Base-by-base conservation (phyloP, 345 rosid genomes). In the Aethionema arabicum region DNA sequence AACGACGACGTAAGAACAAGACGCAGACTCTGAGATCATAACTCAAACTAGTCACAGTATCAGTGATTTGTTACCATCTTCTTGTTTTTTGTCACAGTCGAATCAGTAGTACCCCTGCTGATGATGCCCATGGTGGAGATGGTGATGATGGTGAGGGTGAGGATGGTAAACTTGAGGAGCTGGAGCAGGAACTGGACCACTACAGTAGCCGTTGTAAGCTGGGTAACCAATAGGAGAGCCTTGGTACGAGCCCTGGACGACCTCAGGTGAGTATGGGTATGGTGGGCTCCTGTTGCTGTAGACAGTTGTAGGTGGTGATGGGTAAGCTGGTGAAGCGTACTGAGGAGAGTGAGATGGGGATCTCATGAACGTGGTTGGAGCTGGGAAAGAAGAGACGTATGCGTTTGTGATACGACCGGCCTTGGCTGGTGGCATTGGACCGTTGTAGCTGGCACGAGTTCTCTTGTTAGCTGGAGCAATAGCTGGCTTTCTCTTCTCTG, bases 361-460 rank as follows among this genome's bases (percentile, higher is more conserved):
- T 75, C 90, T 84, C 51, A 87, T 82, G 72, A 79, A 87, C 0
- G 85, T 37, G 45, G 86, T 82, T 50, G 84, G 85, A 33, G 85
- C 76, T 0, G 92, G 92, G 40, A 90, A 90, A 58, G 99, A 93
- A 32, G 99, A 93, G 32, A 93, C 97, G 16, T 93, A 90, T 40
- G 99, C 97, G 56, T 87, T 90, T 27, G 82, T 82, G 76, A 80
- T 68, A 65, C 99, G 97, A 6, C 99, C 99, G 11, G 99, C 99
- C 71, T 93, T 90, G 31, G 97, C 99, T 4, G 99, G 99, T 71
- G 99, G 97, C 97, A 93, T 90, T 21, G 97, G 99, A 41, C 95
- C 97, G 14, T 84, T 88, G 68, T 79, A 87, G 74, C 83, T 85
- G 30, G 96, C 95, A 0, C 99, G 68, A 7, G 96, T 93, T 79